Base-by-base conservation (phyloP, 2,329 filamentous ascomycete genomes). In the Coniochaeta prunicola region DNA sequence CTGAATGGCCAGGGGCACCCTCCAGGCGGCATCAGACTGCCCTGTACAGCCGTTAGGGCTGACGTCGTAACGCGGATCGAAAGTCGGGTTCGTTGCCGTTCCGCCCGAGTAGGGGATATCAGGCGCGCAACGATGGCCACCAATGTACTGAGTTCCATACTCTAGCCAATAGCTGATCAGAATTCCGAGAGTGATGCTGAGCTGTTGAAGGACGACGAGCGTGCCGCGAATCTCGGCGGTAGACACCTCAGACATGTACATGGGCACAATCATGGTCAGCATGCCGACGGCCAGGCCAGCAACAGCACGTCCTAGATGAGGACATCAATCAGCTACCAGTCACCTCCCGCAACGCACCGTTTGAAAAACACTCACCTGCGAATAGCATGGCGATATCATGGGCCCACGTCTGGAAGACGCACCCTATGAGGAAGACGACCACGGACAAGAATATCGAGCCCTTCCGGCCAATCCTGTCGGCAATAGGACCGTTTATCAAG, bases 371-470 rank as follows among this genome's bases (percentile, higher is more conserved):
- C 45, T 50, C 45, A 2, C 81, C 81, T 21, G 79, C 74, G 1
- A 84, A 73, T 45, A 84, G 80, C 80, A 84, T 84, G 30, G 74
- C 72, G 10, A 84, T 69, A 56, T 81, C 76, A 56, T 80, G 76
- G 17, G 85, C 81, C 21, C 81, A 77, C 26, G 79, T 75, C 67
- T 88, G 86, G 1, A 89, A 75, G 40, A 77, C 73, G 1, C 82
- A 82, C 8, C 85, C 86, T 28, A 88, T 48, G n/a, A 75, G 67
- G 66, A 82, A 84, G 65, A 88, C 80, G 15, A 77, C 62, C 7
- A 82, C 83, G 17, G 83, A 84, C 50, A 86, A 74, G 66, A 85
- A 77, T 59, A 87, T 83, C 26, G 84, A 85, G 62, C 74, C 76
- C 63, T 78, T 78, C 57, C 85, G 80, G 13, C 85, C 85, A 56